These are phyloP conservation scores for Wallacemonas sp. DNA, from an alignment of 208 protist species.

Conservation along the genomic window DNA sequence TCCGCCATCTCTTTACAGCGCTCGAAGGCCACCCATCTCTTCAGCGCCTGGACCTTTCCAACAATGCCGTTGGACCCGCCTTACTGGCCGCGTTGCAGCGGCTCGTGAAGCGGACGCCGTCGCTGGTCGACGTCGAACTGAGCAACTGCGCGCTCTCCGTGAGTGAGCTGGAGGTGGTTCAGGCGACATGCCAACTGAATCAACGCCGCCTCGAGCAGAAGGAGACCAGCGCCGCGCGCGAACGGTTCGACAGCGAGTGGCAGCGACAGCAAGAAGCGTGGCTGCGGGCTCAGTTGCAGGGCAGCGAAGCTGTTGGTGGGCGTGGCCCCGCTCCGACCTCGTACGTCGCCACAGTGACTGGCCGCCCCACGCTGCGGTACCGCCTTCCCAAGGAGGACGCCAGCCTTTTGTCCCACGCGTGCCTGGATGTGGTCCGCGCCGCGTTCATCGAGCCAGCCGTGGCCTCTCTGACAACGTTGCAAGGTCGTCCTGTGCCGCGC, in stretches of 20 bases:
- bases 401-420: slow-evolving; percentile 14
- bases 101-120: slow-evolving; percentile 40
- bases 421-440: slow-evolving; percentile 27
- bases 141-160: slow-evolving; percentile 31
- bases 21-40: slow-evolving; percentile 42
- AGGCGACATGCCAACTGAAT: slow-evolving; percentile 35
- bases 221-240: background rate
- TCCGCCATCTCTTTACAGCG: slow-evolving; percentile 32
- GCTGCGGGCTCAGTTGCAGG: background rate
- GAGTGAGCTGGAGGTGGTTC: slow-evolving; percentile 27
- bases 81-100: slow-evolving; percentile 39
- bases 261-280: background rate
- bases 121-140: slow-evolving; percentile 35
- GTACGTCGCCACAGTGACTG: background rate
- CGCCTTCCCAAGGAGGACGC: slow-evolving; percentile 7
- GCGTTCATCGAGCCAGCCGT: slow-evolving; percentile 30
- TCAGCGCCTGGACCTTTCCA: slow-evolving; percentile 40
- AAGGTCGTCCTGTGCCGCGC: slow-evolving; percentile 16
- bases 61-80: slow-evolving; percentile 49
- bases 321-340: background rate
- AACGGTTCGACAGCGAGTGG: background rate
- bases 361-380: slow-evolving; percentile 16
- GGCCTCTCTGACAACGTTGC: slow-evolving; percentile 23
- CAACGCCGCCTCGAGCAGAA: slow-evolving; percentile 24
- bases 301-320: background rate